Evolutionary conservation across 2,329 filamentous ascomycete genomes (phyloP).

Genomic region (Didymella glomerata): DNA sequence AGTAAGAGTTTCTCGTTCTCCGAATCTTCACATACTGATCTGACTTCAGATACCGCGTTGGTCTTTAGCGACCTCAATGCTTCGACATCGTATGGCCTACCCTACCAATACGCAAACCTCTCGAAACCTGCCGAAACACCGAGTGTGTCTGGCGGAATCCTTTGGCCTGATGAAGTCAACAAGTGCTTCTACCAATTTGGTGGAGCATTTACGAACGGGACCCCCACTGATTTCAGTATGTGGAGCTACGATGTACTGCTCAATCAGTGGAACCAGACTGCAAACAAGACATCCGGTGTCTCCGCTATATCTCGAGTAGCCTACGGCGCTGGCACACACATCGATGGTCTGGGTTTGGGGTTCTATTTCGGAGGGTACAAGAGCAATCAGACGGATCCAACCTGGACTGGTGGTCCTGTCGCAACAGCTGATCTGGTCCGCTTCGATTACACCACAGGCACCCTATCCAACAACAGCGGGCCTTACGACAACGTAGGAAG

Average conservation of each 20-base stretch:
- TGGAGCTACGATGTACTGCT: slow-evolving; percentile 67
- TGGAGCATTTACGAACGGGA: slow-evolving; percentile 59
- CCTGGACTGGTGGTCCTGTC: slow-evolving; percentile 60
- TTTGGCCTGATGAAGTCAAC: slow-evolving; percentile 70
- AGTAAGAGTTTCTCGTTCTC: slow-evolving; percentile 50
- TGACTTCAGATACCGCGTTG: slow-evolving; percentile 60
- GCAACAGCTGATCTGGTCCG: slow-evolving; percentile 63
- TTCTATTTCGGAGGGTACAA: slow-evolving; percentile 72
- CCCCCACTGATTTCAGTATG: slow-evolving; percentile 60
- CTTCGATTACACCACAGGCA: slow-evolving; percentile 64
- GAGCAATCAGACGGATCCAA: slow-evolving; percentile 61
- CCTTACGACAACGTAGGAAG: slow-evolving; percentile 63
- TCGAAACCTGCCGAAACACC: slow-evolving; percentile 68
- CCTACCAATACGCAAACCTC: slow-evolving; percentile 64
- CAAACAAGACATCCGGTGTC: slow-evolving; percentile 47
- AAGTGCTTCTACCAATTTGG: slow-evolving; percentile 71
- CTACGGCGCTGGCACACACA: slow-evolving; percentile 65
- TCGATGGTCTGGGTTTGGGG: slow-evolving; percentile 63
- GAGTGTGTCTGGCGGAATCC: slow-evolving; percentile 56
- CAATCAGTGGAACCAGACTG: slow-evolving; percentile 63
- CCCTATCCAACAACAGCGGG: slow-evolving; percentile 63
- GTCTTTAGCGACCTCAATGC: slow-evolving; percentile 66
- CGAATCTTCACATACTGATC: not conserved
- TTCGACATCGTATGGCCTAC: slow-evolving; percentile 54
- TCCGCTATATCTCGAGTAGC: slow-evolving; percentile 57